phyloP scores from a whole-genome alignment of 2,329 filamentous ascomycete genomes.

The Cercospora nicotianae region DNA sequence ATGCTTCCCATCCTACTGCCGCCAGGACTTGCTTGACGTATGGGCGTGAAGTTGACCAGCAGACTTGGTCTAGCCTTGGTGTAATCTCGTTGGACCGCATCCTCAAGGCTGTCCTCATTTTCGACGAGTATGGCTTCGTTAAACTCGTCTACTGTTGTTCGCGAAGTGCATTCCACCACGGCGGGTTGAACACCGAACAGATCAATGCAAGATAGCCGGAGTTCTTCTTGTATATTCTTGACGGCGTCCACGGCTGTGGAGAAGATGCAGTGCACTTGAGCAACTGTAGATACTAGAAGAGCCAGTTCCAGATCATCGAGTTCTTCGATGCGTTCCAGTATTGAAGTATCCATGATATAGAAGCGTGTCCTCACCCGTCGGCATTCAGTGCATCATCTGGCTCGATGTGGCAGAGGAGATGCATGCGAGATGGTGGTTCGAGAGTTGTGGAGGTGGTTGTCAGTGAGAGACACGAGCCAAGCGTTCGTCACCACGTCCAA shows the following conservation, averaged over 20 bases:
- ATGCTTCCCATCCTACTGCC: slow-evolving; percentile 25
- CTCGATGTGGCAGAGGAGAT: neutral
- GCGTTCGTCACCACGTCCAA: slow-evolving; percentile 5
- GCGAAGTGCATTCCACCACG: slow-evolving; percentile 69
- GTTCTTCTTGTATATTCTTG: slow-evolving; percentile 30
- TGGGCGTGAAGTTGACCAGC: slow-evolving; percentile 21
- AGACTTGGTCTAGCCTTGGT: slow-evolving; percentile 12
- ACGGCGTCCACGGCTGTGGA: slow-evolving; percentile 60
- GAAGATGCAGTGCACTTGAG: slow-evolving; percentile 84
- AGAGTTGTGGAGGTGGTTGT: neutral
- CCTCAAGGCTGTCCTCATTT: slow-evolving; percentile 27
- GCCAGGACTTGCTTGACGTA: slow-evolving; percentile 19
- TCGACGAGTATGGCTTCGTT: slow-evolving; percentile 64
- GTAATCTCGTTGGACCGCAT: slow-evolving; percentile 8
- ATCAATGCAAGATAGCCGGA: slow-evolving; percentile 64
- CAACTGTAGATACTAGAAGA: slow-evolving; percentile 74
- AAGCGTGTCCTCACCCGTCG: neutral
- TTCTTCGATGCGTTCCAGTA: slow-evolving; percentile 62
- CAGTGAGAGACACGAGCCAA: neutral
- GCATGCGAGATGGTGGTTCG: neutral
- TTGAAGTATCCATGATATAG: slow-evolving; percentile 3
- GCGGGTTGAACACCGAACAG: slow-evolving; percentile 72
- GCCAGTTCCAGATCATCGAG: slow-evolving; percentile 88
- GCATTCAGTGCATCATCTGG: neutral
- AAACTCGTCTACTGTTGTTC: slow-evolving; percentile 80